These are phyloP conservation scores for Vigna nakashimae DNA, from an alignment of 306 rosid species.

Conservation along the genomic window DNA sequence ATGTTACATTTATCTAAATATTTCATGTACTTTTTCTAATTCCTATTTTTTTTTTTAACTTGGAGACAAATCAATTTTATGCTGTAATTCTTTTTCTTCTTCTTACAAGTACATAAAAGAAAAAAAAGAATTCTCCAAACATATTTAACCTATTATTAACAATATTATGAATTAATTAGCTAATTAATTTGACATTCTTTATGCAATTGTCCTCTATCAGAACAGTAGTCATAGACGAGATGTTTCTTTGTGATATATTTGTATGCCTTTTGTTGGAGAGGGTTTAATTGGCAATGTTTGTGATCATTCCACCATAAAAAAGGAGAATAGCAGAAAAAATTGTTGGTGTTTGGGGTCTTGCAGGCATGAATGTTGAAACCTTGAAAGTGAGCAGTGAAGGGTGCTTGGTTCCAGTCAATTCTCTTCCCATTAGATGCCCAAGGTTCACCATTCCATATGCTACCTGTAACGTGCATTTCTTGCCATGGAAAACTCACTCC, in stretches of 20 bases:
- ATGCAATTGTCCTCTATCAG: slow-evolving; percentile 45
- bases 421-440: slow-evolving; percentile 52
- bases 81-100: too few relatives aligned
- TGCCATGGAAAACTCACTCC: slow-evolving; percentile 42
- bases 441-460: slow-evolving; percentile 54
- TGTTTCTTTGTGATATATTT: slow-evolving; percentile 36
- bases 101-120: too few relatives aligned
- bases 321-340: slow-evolving; percentile 37
- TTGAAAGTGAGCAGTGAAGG: slow-evolving; percentile 47
- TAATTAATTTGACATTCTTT: slow-evolving; percentile 42
- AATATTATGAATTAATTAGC: not conserved
- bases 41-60: too few relatives aligned
- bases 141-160: too few relatives aligned
- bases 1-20: too few relatives aligned
- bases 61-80: too few relatives aligned
- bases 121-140: too few relatives aligned
- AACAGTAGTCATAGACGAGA: slow-evolving; percentile 46
- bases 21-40: too few relatives aligned
- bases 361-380: slow-evolving; percentile 44
- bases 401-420: slow-evolving; percentile 44
- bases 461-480: slow-evolving; percentile 38
- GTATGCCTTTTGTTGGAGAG: slow-evolving; percentile 43
- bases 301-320: slow-evolving; percentile 46
- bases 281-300: slow-evolving; percentile 26
- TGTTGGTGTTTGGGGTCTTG: not conserved